Evolutionary conservation across 2,329 filamentous ascomycete species (phyloP), one percentile per base, ranked within the genome.

Genomic region (Cercospora beticola): DNA sequence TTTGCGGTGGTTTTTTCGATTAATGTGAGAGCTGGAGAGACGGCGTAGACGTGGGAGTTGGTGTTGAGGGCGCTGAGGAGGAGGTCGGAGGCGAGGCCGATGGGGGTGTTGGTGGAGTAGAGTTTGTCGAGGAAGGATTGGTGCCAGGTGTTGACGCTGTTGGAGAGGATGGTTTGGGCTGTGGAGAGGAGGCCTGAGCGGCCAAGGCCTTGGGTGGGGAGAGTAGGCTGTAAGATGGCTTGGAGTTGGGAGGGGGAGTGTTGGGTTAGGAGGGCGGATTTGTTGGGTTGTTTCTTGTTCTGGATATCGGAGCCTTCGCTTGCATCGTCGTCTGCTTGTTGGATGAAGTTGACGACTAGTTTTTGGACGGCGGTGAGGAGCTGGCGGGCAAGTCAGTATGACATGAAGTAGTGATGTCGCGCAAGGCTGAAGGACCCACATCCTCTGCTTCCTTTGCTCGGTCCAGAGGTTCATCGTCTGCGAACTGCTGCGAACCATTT

Each of bases 121-220:
- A 98, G 84, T 82, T 99, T 98, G 81, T 97, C 94, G 76, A 98
- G 82, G 81, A 98, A 99, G 10, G 94, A 94, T 80, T 97, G 94
- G 76, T 97, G 92, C 92, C 94, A 98, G n/a, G 94, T 97, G 81
- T 99, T 99, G 77, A 98, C 94, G 76, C 91, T 95, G 80, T 96
- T 93, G 71, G 87, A 85, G 52, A 98, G 84, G 21, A 97, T 85
- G 69, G 89, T 86, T 72, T 88, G 83, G 57, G 97, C 86, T 3
- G 88, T 66, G 2, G 76, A 65, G 16, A 84, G 49, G 12, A 85
- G 70, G 8, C 81, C 83, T 10, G 81, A 78, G 69, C 81, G 83
- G 26, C 83, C 82, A 2, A 76, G 73, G 16, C 78, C 76, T 46
- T 78, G 40, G 7, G 78, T 73, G 0, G 80, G 79, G 6, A 84